A percentile compares a stretch with the other conserved stretches of the same genome.
These are phyloP conservation scores for Magnusiomyces ingens DNA, from an alignment of 1,139 yeast species.

Conservation along the genomic window DNA sequence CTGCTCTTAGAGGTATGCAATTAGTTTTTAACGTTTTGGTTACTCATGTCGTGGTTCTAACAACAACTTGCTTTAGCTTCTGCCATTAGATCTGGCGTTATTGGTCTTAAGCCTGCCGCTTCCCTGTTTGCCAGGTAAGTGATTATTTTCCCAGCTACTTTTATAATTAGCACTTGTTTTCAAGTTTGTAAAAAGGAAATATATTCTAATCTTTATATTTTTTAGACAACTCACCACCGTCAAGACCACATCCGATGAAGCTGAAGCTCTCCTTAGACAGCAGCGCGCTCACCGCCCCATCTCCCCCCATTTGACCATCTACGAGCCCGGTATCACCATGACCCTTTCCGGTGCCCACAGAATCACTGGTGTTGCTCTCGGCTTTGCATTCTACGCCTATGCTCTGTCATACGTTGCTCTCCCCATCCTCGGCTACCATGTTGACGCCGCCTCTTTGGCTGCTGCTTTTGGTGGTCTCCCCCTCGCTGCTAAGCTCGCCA, in stretches of 20 bases:
- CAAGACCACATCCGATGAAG: slow-evolving; percentile 55
- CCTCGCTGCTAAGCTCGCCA: slow-evolving; percentile 48
- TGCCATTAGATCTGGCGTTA: slow-evolving; percentile 6
- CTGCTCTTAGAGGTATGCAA: slow-evolving; percentile 2
- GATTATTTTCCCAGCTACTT: background rate
- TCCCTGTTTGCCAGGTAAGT: slow-evolving; percentile 15
- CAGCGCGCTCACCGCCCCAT: slow-evolving; percentile 87
- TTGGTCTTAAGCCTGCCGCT: slow-evolving; percentile 12
- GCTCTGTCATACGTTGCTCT: slow-evolving; percentile 71
- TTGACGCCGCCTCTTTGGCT: slow-evolving; percentile 59
- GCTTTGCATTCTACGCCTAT: slow-evolving; percentile 63
- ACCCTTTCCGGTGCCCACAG: slow-evolving; percentile 76
- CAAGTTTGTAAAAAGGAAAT: background rate
- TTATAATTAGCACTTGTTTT: background rate
- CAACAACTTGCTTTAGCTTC: slow-evolving; percentile 7
- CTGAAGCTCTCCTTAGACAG: slow-evolving; percentile 60
- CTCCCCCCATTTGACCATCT: slow-evolving; percentile 86
- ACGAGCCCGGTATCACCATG: slow-evolving; percentile 86
- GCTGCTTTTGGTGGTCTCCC: slow-evolving; percentile 47
- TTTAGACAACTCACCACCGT: slow-evolving; percentile 47
- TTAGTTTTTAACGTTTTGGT: background rate
- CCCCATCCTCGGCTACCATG: slow-evolving; percentile 49
- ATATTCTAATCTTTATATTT: slow-evolving; percentile 2
- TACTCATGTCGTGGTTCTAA: background rate
- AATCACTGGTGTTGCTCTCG: slow-evolving; percentile 79